A percentile compares a stretch with the other conserved stretches of the same genome.
phyloP scores from a whole-genome alignment of 345 rosid species.

The Eucalyptus globulus region DNA sequence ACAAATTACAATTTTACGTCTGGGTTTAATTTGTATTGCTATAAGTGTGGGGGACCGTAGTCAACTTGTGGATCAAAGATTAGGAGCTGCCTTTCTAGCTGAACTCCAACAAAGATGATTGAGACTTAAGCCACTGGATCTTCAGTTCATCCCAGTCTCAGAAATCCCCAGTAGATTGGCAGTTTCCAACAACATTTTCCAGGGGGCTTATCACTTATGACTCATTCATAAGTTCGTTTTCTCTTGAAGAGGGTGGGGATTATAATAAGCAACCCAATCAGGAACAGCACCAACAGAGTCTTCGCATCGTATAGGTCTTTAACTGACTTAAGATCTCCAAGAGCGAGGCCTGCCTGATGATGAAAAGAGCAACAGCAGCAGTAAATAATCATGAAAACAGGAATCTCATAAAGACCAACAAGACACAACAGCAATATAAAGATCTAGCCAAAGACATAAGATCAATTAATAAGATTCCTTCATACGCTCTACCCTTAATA shows the following conservation, averaged over 20 bases:
- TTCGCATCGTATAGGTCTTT: constrained; percentile 39
- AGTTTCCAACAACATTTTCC: background rate
- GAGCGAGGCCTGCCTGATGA: constrained; percentile 41
- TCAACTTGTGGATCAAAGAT: background rate
- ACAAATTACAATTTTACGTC: background rate
- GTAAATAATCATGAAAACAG: background rate
- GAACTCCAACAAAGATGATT: background rate
- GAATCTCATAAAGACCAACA: background rate
- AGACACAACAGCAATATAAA: background rate
- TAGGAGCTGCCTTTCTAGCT: background rate
- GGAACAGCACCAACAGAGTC: constrained; percentile 10
- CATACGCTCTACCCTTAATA: background rate
- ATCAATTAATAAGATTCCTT: background rate
- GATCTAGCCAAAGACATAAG: background rate
- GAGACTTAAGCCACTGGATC: background rate
- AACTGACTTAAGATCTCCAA: constrained; percentile 37
- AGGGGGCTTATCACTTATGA: background rate
- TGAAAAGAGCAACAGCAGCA: background rate
- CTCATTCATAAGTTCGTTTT: constrained; percentile 28
- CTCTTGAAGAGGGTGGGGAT: constrained; percentile 30
- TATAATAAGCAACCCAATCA: constrained; percentile 4
- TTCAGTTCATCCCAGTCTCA: background rate
- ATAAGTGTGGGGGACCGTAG: background rate
- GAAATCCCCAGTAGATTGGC: background rate
- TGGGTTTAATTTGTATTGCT: background rate